Evolutionary conservation across 768 basidiomycete genomes (phyloP), one percentile per base, ranked within the genome.

Genomic region (Boletus huronensis): DNA sequence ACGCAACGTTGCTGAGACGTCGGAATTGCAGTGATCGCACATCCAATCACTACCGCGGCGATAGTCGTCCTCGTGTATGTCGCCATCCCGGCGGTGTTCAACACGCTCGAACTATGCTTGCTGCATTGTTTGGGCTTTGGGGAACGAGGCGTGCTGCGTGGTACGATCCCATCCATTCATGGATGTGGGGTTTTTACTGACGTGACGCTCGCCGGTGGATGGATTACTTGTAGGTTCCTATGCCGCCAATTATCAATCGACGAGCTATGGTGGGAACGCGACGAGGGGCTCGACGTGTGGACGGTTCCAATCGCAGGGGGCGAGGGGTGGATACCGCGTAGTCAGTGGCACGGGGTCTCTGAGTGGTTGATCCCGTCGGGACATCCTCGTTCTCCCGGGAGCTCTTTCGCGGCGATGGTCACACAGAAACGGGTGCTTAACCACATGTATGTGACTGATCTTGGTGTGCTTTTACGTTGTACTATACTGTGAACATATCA

Each of bases 171-270:
- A 5, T 23, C 19, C 39, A n/a, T n/a, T n/a, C n/a, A 11, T 38
- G 6, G 21, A 41, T 21, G 16, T 2, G 3, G 3, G 16, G 9
- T 13, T 31, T 36, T 36, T 2, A 32, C 19, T 50, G 31, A 57
- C 32, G 7, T 21, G 23, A 32, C 26, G 36, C 31, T 55, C 11
- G 10, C 9, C n/a, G 36, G 32, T 5, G 39, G 5, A 21, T 34
- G 17, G 1, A n/a, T 23, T 0, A 25, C 31, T 23, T 36, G 6
- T 31, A 65, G 64, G 32, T 6, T 62, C 66, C 2, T 53, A 55
- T 26, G 55, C 51, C 5, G 29, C 54, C 41, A 50, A 55, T 7
- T 68, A 68, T 19, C 65, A 68, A 2, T 55, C 66, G 25, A 63
- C 64, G 9, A 10, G 48, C 38, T 41, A 54, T n/a, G 52, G 66